These are phyloP conservation scores for Aspergillus pseudoterreus DNA, from an alignment of 2,329 filamentous ascomycete genomes.

Conservation along the genomic window DNA sequence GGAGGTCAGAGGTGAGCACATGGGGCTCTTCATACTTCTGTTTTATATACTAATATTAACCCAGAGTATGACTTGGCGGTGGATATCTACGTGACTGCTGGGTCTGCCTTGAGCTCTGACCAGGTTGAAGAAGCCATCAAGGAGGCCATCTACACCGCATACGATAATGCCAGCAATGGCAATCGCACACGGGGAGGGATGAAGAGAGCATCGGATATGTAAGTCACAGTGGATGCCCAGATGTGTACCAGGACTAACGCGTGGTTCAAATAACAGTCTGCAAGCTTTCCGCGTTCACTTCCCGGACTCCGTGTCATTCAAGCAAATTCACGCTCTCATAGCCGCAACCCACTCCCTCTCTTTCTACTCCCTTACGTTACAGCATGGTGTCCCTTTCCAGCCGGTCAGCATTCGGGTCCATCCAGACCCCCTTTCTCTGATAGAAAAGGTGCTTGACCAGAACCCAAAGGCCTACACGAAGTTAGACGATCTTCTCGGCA, in stretches of 20 bases:
- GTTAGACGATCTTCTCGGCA: constrained; percentile 60
- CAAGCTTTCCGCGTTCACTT: constrained; percentile 43
- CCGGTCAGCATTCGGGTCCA: constrained; percentile 65
- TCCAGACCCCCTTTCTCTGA: constrained; percentile 55
- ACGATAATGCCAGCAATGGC: constrained; percentile 64
- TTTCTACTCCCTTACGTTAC: constrained; percentile 61
- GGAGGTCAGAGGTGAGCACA: constrained; percentile 39
- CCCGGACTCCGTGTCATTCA: constrained; percentile 35
- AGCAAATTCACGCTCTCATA: constrained; percentile 52
- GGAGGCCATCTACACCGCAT: constrained; percentile 51
- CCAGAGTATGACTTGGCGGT: constrained; percentile 41
- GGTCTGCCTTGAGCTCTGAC: constrained; percentile 35
- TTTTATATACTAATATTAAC: constrained; percentile 12
- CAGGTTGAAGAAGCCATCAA: constrained; percentile 53
- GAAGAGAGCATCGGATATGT: constrained; percentile 58
- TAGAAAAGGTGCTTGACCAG: constrained; percentile 60
- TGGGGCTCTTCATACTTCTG: background rate
- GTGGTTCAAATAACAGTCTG: constrained; percentile 26
- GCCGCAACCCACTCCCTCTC: constrained; percentile 62
- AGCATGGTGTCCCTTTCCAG: constrained; percentile 63
- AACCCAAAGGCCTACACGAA: constrained; percentile 61
- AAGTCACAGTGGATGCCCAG: constrained; percentile 18
- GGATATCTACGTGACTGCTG: constrained; percentile 36
- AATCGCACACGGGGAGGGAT: constrained; percentile 60
- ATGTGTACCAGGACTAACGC: background rate